A percentile compares a stretch with the other conserved stretches of the same genome.
These are phyloP conservation scores for Metschnikowia lachancei DNA, from an alignment of 805 yeast species.

Conservation along the genomic window DNA sequence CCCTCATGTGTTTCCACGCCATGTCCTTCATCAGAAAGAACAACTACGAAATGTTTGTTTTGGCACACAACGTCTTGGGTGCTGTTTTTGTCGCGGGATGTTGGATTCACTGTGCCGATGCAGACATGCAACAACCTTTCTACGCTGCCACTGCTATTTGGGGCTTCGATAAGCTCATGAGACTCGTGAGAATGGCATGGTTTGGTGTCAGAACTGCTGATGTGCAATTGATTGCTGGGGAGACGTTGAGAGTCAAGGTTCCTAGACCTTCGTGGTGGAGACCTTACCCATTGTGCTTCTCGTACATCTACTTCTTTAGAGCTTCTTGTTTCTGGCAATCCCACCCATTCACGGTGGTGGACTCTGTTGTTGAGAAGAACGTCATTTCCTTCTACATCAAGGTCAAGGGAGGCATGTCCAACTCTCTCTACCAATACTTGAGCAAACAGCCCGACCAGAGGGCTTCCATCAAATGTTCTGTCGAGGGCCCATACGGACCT, in stretches of 20 bases:
- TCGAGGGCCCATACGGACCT: conserved; percentile 65
- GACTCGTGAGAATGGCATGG: conserved; percentile 31
- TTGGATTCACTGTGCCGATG: conserved; percentile 59
- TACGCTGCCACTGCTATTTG: conserved; percentile 38
- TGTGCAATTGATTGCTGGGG: conserved; percentile 41
- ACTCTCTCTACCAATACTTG: conserved; percentile 32
- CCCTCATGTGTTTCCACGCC: conserved; percentile 48
- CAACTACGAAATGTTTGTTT: conserved; percentile 56
- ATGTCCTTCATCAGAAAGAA: conserved; percentile 48
- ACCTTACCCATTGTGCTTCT: conserved; percentile 54
- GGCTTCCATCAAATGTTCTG: conserved; percentile 39
- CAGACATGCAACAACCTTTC: conserved; percentile 34
- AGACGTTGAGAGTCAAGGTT: conserved; percentile 47
- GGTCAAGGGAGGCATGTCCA: conserved; percentile 59
- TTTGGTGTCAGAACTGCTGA: conserved; percentile 41
- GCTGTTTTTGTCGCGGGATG: conserved; percentile 49
- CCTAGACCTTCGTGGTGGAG: conserved; percentile 49
- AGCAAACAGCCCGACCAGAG: conserved; percentile 31
- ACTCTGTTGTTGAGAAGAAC: conserved; percentile 38
- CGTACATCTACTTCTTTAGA: conserved; percentile 55
- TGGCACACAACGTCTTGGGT: conserved; percentile 42
- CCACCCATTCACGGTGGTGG: conserved; percentile 67
- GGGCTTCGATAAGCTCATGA: conserved; percentile 39
- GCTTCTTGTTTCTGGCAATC: conserved; percentile 61
- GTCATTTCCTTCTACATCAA: conserved; percentile 46